Conservation (phyloP, 1,284 basidiomycete genomes). For the Malassezia cuniculi region DNA sequence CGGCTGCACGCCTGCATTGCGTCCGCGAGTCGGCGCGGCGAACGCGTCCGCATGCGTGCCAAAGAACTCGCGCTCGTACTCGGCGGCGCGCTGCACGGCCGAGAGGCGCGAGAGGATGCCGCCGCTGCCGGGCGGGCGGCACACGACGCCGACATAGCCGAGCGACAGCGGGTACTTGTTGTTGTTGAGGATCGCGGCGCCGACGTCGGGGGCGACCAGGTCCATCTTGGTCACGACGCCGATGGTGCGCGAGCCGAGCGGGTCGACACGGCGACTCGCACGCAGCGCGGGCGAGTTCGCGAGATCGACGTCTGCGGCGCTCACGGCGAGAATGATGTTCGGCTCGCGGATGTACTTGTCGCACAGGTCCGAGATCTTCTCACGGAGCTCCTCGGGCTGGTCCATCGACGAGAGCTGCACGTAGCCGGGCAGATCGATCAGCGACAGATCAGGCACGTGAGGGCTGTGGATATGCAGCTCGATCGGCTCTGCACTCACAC, state of each 20-base stretch:
- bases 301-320: slow-evolving; percentile 93
- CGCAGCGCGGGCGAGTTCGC: slow-evolving; percentile 92
- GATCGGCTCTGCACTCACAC: slow-evolving; percentile 87
- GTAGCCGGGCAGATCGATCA: slow-evolving; percentile 95
- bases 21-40: slow-evolving; percentile 47
- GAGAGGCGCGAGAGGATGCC: slow-evolving; percentile 32
- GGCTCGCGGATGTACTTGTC: slow-evolving; percentile 95
- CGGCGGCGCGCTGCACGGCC: slow-evolving; percentile 53
- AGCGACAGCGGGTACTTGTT: slow-evolving; percentile 94
- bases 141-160: slow-evolving; percentile 94
- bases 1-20: slow-evolving; percentile 48
- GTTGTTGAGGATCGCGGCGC: slow-evolving; percentile 67
- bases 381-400: slow-evolving; percentile 85
- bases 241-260: slow-evolving; percentile 82
- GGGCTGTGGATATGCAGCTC: slow-evolving; percentile 92
- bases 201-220: slow-evolving; percentile 71
- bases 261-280: slow-evolving; percentile 84
- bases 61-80: slow-evolving; percentile 67
- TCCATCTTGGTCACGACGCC: slow-evolving; percentile 99
- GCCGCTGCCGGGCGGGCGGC: slow-evolving; percentile 43
- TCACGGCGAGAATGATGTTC: slow-evolving; percentile 94
- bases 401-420: slow-evolving; percentile 89
- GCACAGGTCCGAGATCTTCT: slow-evolving; percentile 77
- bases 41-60: slow-evolving; percentile 60
- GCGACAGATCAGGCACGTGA: slow-evolving; percentile 84